Conservation (phyloP, 495 filamentous ascomycete species). For the Amniculicola lignicola region DNA sequence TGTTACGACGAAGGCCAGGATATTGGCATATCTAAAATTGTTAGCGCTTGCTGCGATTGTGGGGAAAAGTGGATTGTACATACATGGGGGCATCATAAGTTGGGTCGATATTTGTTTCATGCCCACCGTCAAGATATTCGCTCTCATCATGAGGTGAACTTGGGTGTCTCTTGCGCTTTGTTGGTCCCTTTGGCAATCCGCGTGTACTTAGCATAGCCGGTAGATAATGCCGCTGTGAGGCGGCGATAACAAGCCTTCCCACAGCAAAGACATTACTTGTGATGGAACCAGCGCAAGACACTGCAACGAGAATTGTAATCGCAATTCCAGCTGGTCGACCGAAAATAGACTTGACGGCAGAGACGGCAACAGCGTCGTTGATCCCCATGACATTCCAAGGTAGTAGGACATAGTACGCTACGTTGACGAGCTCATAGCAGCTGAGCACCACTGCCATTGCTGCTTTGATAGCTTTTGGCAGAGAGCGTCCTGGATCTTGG, state of each 20-base stretch:
- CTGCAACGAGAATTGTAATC: constrained; percentile 23
- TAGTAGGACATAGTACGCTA: constrained; percentile 26
- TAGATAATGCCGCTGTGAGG: constrained; percentile 22
- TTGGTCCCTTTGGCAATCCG: constrained; percentile 13
- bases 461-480: constrained; percentile 37
- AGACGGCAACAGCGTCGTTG: constrained; percentile 22
- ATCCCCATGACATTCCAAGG: constrained; percentile 26
- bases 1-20: constrained; percentile 14
- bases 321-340: constrained; percentile 17
- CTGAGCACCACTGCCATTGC: constrained; percentile 38
- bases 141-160: not conserved
- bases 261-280: constrained; percentile 27
- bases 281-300: constrained; percentile 27
- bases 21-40: constrained; percentile 13
- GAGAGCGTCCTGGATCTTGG: constrained; percentile 31
- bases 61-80: not conserved
- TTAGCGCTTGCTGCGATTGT: not conserved
- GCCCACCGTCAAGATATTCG: not conserved
- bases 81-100: constrained; percentile 11
- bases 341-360: constrained; percentile 12
- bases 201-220: constrained; percentile 13
- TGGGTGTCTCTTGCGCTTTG: no score
- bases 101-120: not conserved
- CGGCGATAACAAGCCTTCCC: constrained; percentile 23
- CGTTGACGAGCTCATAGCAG: constrained; percentile 33